Conservation (phyloP, 2,329 filamentous ascomycete species). For the Aspergillus phoenicis region DNA sequence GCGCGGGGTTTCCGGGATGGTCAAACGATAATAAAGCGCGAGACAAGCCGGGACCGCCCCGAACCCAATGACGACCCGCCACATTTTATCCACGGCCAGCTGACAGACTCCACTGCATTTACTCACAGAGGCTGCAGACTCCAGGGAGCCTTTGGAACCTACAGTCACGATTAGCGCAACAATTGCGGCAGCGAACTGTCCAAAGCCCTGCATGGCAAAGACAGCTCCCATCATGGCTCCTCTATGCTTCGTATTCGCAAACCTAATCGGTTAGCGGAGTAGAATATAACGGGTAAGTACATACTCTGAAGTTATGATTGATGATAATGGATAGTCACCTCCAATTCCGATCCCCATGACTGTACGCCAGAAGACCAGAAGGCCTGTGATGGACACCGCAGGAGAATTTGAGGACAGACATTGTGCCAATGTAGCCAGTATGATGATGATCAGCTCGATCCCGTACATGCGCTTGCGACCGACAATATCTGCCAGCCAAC, state of each 20-base stretch:
- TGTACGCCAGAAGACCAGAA: slow-evolving; percentile 77
- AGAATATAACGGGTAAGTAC: slow-evolving; percentile 19
- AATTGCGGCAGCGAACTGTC: slow-evolving; percentile 74
- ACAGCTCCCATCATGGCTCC: slow-evolving; percentile 86
- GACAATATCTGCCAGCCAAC: slow-evolving; percentile 73
- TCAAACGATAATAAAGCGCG: slow-evolving; percentile 82
- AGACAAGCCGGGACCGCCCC: slow-evolving; percentile 78
- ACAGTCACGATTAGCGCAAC: slow-evolving; percentile 74
- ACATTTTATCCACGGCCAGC: slow-evolving; percentile 82
- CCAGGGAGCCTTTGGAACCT: slow-evolving; percentile 68
- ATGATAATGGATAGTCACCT: slow-evolving; percentile 80
- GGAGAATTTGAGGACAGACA: slow-evolving; percentile 65
- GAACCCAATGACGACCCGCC: slow-evolving; percentile 78
- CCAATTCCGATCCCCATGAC: slow-evolving; percentile 79
- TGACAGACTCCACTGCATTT: slow-evolving; percentile 67
- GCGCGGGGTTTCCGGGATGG: slow-evolving; percentile 83
- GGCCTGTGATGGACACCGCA: slow-evolving; percentile 57
- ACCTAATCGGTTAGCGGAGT: slow-evolving; percentile 48
- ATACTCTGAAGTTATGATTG: slow-evolving; percentile 78
- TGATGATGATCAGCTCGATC: slow-evolving; percentile 77
- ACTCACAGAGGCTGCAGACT: slow-evolving; percentile 53
- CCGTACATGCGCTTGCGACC: slow-evolving; percentile 86
- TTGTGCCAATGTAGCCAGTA: slow-evolving; percentile 75
- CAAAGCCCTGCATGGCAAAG: slow-evolving; percentile 85
- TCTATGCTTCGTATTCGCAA: slow-evolving; percentile 81